Conservation (phyloP, 495 filamentous ascomycete species). For the Usnea hakonensis region DNA sequence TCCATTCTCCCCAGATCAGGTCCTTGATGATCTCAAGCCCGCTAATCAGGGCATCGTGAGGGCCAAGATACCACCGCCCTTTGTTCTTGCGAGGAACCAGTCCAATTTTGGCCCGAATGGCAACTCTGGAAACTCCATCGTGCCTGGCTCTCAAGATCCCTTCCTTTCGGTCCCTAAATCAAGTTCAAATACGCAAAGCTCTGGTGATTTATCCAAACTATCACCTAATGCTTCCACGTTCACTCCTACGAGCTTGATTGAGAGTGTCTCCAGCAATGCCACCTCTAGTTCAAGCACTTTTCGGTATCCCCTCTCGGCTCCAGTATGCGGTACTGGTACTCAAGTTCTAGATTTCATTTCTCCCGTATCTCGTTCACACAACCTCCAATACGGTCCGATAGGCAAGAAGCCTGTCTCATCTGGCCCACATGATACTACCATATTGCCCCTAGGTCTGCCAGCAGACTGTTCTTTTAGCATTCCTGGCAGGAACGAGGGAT, state of each 20-base stretch:
- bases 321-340: not conserved
- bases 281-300: not conserved
- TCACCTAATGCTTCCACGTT: conserved; percentile 33
- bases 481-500: not conserved
- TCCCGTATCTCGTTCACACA: not conserved
- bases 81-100: conserved; percentile 18
- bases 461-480: not conserved
- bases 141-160: conserved; percentile 21
- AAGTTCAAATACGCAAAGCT: conserved; percentile 3
- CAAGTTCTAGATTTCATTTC: not conserved
- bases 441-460: not conserved
- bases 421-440: not conserved
- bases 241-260: conserved; percentile 28
- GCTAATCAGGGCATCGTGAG: conserved; percentile 9
- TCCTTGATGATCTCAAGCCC: conserved; percentile 4
- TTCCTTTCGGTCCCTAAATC: conserved; percentile 19
- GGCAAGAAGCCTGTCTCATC: not conserved
- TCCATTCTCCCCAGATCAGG: conserved; percentile 56
- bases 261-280: conserved; percentile 14
- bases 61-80: conserved; percentile 22
- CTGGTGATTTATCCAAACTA: conserved; percentile 24
- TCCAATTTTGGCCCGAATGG: conserved; percentile 9
- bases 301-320: not conserved
- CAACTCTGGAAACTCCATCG: conserved; percentile 3
- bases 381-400: not conserved